These are phyloP conservation scores for Epichloe festucae DNA, from an alignment of 2,329 filamentous ascomycete species.

Conservation along the genomic window DNA sequence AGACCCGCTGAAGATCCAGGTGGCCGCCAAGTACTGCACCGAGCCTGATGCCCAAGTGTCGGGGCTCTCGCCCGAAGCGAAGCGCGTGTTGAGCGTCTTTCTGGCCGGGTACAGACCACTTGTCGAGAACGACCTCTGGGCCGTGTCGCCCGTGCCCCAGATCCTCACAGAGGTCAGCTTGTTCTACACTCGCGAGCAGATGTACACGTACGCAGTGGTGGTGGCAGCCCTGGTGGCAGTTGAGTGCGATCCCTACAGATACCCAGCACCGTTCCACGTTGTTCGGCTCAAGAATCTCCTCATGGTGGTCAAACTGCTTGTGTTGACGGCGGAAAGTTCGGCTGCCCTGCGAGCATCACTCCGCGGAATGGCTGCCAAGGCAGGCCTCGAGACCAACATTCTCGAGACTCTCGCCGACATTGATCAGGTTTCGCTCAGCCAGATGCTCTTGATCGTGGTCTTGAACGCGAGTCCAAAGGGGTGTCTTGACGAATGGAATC, in stretches of 20 bases:
- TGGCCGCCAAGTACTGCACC: not conserved
- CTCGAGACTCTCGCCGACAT: slow-evolving; percentile 25
- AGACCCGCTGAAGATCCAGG: slow-evolving; percentile 14
- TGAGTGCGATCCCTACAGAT: slow-evolving; percentile 35
- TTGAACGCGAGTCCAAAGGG: slow-evolving; percentile 27
- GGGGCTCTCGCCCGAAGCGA: not conserved
- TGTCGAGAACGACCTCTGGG: slow-evolving; percentile 26
- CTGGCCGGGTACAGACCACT: slow-evolving; percentile 13
- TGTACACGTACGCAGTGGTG: slow-evolving; percentile 31
- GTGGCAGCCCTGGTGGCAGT: slow-evolving; percentile 34
- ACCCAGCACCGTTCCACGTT: slow-evolving; percentile 36
- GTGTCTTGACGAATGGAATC: slow-evolving; percentile 32
- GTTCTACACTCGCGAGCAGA: slow-evolving; percentile 29
- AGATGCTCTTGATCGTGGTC: slow-evolving; percentile 38
- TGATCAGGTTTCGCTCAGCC: slow-evolving; percentile 40
- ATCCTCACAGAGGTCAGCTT: slow-evolving; percentile 31
- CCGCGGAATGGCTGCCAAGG: slow-evolving; percentile 13
- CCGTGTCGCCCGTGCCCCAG: slow-evolving; percentile 34
- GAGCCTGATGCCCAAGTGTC: not conserved
- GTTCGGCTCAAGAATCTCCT: slow-evolving; percentile 38
- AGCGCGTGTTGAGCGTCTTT: not conserved
- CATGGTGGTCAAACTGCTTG: slow-evolving; percentile 37
- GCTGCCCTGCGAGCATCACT: slow-evolving; percentile 15
- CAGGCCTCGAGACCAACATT: slow-evolving; percentile 12
- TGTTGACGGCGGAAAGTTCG: slow-evolving; percentile 29